These are phyloP conservation scores for Fusarium hainanense DNA, from an alignment of 2,329 filamentous ascomycete species.

Conservation along the genomic window DNA sequence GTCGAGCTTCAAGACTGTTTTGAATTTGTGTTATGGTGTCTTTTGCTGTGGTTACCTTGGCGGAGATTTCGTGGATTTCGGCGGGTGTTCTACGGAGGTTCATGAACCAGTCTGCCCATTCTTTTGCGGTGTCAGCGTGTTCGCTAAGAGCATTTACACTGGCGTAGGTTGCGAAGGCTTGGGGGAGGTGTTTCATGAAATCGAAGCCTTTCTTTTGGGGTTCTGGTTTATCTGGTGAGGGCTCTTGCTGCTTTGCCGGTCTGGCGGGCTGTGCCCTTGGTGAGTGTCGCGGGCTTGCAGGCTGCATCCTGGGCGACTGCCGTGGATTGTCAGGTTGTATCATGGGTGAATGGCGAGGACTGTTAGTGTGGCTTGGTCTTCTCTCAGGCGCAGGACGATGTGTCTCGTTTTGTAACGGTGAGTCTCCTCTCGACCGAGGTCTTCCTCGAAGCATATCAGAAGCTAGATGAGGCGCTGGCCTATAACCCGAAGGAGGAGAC, in stretches of 20 bases:
- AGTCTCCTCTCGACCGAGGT: conserved; percentile 25
- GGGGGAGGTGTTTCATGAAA: conserved; percentile 42
- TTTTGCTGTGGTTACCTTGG: conserved; percentile 45
- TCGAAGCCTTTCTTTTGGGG: conserved; percentile 8
- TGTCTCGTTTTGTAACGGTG: neutral
- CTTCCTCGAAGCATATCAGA: conserved; percentile 26
- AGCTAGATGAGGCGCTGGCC: conserved; percentile 13
- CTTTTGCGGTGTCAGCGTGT: conserved; percentile 49
- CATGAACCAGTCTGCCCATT: conserved; percentile 51
- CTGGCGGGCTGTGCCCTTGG: neutral
- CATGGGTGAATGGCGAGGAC: neutral
- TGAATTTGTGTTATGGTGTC: conserved; percentile 51
- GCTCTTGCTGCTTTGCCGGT: neutral
- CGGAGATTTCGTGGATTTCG: conserved; percentile 46
- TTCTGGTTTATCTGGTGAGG: neutral
- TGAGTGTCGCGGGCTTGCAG: neutral
- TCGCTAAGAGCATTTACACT: conserved; percentile 43
- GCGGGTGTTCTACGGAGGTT: conserved; percentile 48
- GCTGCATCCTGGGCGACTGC: neutral
- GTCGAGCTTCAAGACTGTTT: conserved; percentile 43
- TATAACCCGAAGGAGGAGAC: conserved; percentile 23
- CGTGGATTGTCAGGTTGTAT: neutral
- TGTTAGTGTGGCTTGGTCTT: neutral
- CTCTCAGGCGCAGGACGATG: neutral
- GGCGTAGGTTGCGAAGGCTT: conserved; percentile 44